Base-by-base conservation (phyloP, 176 grass and related monocot genomes). In the Triticum dicoccoides region DNA sequence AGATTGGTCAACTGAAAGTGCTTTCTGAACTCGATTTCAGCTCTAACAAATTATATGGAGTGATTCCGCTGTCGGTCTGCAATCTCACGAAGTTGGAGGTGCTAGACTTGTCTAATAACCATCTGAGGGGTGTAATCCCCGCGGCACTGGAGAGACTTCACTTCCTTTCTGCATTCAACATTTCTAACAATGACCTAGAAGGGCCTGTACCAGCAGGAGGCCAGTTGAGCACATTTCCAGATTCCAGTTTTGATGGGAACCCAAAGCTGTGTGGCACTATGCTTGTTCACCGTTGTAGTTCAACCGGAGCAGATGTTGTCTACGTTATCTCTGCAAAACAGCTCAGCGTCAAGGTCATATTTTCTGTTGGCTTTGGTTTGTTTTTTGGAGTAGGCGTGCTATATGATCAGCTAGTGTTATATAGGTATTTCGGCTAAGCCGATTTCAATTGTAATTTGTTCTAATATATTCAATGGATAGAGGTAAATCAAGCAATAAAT, bases 301-400 rank as follows among this genome's bases (percentile, higher is more conserved):
- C 54, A 21, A 0, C 0, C 54, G 0, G 54, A 59, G 18, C 18
- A 59, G 0, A 59, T 21, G 0, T 0, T 21, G 0, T 59, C 0
- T 3, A 59, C 54, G 1, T 9, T 21, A 59, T 59, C 54, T 59
- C 54, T 59, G 54, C 54, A 59, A 59, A 59, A 59, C 54, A 59
- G 18, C 54, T 2, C 18, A 59, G 54, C 18, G 1, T 21, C 54
- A 58, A 58, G 17, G 52, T 58, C 52, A 20, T 58, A 6, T 58
- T 58, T 58, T 58, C 21, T 58, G 20, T 58, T 58, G 52, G 0
- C 52, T 58, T 58, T 58, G 52, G 52, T 58, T 8, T 58, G 18
- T 58, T 58, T 17, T 58, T 58, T 58, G 52, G 2, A 58, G 52
- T 58, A 58, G 52, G 52, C 6, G 6, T 58, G 52, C 17, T 58